Evolutionary conservation across 441 rosid species (phyloP).

Genomic region (Kokia cookei): DNA sequence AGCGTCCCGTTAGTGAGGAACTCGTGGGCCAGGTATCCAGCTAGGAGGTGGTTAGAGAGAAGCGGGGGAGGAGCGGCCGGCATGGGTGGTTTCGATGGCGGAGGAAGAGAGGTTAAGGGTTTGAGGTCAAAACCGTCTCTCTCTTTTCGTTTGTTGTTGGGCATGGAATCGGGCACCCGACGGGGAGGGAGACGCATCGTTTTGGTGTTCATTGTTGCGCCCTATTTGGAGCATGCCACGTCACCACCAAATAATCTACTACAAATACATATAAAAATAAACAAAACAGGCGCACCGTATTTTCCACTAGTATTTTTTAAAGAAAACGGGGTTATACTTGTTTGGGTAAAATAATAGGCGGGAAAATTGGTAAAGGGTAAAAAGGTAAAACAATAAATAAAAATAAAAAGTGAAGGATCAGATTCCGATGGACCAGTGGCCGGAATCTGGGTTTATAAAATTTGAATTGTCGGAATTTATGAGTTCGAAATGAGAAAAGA

Average conservation of each 20-base stretch:
- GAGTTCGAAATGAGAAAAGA: background rate
- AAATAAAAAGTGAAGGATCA: background rate
- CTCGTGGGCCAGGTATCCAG: conserved; percentile 73
- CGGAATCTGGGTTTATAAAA: conserved; percentile 9
- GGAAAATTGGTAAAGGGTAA: background rate
- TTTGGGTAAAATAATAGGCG: background rate
- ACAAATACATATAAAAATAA: background rate
- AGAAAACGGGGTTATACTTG: background rate
- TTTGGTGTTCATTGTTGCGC: conserved; percentile 58
- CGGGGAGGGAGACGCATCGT: conserved; percentile 92
- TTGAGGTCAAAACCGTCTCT: conserved; percentile 36
- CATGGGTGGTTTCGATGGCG: conserved; percentile 15
- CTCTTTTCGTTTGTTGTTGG: conserved; percentile 56
- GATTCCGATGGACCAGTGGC: background rate
- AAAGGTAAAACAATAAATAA: background rate
- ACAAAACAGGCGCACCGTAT: background rate
- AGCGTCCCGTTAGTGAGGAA: conserved; percentile 59
- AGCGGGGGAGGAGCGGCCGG: conserved; percentile 21
- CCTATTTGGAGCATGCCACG: conserved; percentile 62
- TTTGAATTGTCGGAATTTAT: background rate
- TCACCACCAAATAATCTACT: conserved; percentile 20
- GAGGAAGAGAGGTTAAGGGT: conserved; percentile 12
- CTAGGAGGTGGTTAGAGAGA: conserved; percentile 42
- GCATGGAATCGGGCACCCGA: conserved; percentile 41
- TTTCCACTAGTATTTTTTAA: background rate